These are phyloP conservation scores for Pseudofabraea citricarpa DNA, from an alignment of 2,329 filamentous ascomycete species.

Conservation along the genomic window DNA sequence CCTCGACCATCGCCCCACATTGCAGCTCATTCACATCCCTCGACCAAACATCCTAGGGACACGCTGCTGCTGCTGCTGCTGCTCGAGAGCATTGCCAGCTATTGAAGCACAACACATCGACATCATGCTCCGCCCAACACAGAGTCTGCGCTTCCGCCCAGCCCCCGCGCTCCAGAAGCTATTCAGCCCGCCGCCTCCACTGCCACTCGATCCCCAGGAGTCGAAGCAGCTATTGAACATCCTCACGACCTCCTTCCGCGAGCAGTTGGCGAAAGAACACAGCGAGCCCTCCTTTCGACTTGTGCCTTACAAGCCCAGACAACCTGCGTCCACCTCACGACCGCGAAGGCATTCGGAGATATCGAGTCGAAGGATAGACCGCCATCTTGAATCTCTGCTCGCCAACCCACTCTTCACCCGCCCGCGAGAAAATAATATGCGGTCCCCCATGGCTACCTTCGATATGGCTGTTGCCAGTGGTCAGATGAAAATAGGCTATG, in stretches of 20 bases:
- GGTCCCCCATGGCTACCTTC: slow-evolving; percentile 24
- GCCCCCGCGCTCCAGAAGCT: slow-evolving; percentile 35
- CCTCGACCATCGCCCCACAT: too few species aligned
- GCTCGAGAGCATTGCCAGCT: slow-evolving; percentile 4
- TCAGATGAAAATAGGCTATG: slow-evolving; percentile 22
- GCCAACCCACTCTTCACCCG: slow-evolving; percentile 41
- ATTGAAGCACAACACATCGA: neutral
- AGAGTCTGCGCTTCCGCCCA: slow-evolving; percentile 39
- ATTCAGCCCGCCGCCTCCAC: slow-evolving; percentile 44
- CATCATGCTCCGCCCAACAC: slow-evolving; percentile 45
- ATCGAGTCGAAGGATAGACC: slow-evolving; percentile 29
- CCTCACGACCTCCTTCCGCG: slow-evolving; percentile 58
- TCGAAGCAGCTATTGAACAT: slow-evolving; percentile 54
- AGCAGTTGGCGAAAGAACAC: slow-evolving; percentile 56
- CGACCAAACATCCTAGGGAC: too few species aligned
- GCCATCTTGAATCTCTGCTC: slow-evolving; percentile 44
- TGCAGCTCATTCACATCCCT: too few species aligned
- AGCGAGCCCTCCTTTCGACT: slow-evolving; percentile 24
- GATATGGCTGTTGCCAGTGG: slow-evolving; percentile 24
- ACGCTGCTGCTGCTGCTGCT: too few species aligned
- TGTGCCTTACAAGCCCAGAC: neutral
- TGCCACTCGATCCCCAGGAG: slow-evolving; percentile 51
- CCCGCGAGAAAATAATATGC: neutral
- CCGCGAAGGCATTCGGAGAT: slow-evolving; percentile 13
- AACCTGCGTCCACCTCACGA: slow-evolving; percentile 4